These are phyloP conservation scores for Fusarium nodosum DNA, from an alignment of 2,329 filamentous ascomycete species.

Conservation along the genomic window DNA sequence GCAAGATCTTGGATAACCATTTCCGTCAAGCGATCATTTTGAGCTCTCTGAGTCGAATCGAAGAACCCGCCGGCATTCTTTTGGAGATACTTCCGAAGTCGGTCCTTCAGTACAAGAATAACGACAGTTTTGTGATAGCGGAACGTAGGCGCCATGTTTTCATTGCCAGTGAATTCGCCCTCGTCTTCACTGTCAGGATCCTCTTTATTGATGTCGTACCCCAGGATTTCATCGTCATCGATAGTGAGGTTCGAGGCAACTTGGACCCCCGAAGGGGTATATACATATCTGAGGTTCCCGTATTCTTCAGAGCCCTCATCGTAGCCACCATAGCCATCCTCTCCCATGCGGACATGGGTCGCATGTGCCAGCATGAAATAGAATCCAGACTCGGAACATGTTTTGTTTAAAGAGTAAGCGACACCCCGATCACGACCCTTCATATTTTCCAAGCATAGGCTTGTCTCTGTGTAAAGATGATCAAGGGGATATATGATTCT, in stretches of 20 bases:
- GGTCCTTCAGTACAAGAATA: slow-evolving; percentile 13
- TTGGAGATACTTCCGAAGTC: neutral
- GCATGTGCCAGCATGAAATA: slow-evolving; percentile 28
- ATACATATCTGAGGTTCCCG: slow-evolving; percentile 1
- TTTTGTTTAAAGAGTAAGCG: slow-evolving; percentile 3
- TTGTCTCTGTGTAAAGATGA: slow-evolving; percentile 26
- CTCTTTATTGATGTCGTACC: neutral
- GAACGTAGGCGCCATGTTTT: neutral
- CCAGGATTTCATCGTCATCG: slow-evolving; percentile 9
- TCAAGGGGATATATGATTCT: slow-evolving; percentile 23
- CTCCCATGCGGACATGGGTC: neutral
- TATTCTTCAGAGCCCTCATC: neutral
- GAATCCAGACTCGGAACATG: slow-evolving; percentile 23
- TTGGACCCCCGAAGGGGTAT: neutral
- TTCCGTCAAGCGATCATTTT: neutral
- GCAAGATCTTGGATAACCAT: slow-evolving; percentile 23
- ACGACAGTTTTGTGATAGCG: slow-evolving; percentile 25
- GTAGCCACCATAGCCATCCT: neutral
- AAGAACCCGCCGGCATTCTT: accelerated
- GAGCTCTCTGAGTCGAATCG: neutral
- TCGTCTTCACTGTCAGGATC: slow-evolving; percentile 11
- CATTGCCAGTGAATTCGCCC: slow-evolving; percentile 12
- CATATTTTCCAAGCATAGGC: slow-evolving; percentile 24
- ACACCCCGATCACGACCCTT: slow-evolving; percentile 27
- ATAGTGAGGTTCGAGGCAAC: slow-evolving; percentile 3